phyloP scores from a whole-genome alignment of 208 protist genomes.

The Trypanosoma brucei region DNA sequence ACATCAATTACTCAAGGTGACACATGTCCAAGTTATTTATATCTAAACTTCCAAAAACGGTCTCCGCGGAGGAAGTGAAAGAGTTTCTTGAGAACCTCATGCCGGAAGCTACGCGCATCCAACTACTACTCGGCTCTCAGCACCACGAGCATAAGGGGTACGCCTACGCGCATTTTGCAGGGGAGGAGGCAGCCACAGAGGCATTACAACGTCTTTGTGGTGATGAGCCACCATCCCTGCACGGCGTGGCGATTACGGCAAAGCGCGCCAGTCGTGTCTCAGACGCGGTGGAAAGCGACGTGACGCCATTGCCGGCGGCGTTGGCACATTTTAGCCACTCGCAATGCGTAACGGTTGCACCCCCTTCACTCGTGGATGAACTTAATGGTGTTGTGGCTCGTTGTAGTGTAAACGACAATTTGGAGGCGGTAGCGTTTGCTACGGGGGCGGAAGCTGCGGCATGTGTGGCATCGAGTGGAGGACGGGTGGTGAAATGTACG shows the following conservation, averaged over 20 bases:
- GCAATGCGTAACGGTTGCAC: constrained; percentile 5
- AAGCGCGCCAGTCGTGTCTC: constrained; percentile 12
- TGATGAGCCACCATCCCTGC: background rate
- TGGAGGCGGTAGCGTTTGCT: constrained; percentile 12
- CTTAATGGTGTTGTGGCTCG: constrained; percentile 11
- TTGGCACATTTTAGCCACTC: constrained; percentile 10
- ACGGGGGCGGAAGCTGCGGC: constrained; percentile 2
- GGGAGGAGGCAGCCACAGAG: constrained; percentile 4
- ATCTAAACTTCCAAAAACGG: constrained; percentile 30
- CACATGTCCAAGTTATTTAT: constrained; percentile 40
- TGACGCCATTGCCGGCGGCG: constrained; percentile 12
- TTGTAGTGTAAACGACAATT: constrained; percentile 4
- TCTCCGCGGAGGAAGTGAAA: constrained; percentile 19
- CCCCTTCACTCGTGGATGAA: constrained; percentile 2
- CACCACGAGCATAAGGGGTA: constrained; percentile 34
- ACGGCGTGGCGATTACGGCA: constrained; percentile 7
- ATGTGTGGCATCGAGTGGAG: background rate
- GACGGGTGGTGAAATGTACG: constrained; percentile 6
- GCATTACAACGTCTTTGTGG: constrained; percentile 7
- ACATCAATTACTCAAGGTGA: background rate
- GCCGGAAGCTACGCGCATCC: constrained; percentile 21
- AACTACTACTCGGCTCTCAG: constrained; percentile 19
- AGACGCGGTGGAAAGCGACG: background rate
- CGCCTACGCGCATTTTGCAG: constrained; percentile 41
- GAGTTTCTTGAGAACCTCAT: constrained; percentile 26